phyloP scores from a whole-genome alignment of 2,329 filamentous ascomycete genomes.

The Tolypocladium sp. region DNA sequence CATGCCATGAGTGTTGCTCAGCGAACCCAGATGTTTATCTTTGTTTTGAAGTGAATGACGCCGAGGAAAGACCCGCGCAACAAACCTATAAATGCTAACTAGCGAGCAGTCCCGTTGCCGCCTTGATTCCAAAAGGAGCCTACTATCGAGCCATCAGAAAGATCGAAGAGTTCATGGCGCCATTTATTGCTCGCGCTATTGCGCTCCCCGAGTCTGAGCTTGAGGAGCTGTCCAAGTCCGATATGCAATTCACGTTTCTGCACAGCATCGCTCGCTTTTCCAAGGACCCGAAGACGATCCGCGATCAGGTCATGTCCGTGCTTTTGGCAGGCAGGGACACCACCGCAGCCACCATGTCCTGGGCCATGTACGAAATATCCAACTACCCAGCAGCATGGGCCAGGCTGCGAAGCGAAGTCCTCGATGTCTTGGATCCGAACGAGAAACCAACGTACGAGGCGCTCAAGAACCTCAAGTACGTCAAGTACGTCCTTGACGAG shows the following conservation, averaged over 20 bases:
- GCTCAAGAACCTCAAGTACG: slow-evolving; percentile 80
- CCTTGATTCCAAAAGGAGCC: slow-evolving; percentile 45
- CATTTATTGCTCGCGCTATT: slow-evolving; percentile 59
- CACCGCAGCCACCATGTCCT: slow-evolving; percentile 72
- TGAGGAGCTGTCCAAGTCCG: slow-evolving; percentile 57
- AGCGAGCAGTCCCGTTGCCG: slow-evolving; percentile 42
- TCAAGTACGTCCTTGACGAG: slow-evolving; percentile 65
- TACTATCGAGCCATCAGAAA: slow-evolving; percentile 55
- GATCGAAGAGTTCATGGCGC: slow-evolving; percentile 61
- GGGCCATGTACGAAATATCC: slow-evolving; percentile 74
- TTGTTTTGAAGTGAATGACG: slow-evolving; percentile 31
- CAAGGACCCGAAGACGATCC: slow-evolving; percentile 50
- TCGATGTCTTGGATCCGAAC: slow-evolving; percentile 53
- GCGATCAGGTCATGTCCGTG: slow-evolving; percentile 68
- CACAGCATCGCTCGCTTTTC: slow-evolving; percentile 66
- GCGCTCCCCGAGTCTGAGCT: slow-evolving; percentile 55
- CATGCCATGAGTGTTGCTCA: slow-evolving; percentile 64
- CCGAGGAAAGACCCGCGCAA: not conserved
- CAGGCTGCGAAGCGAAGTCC: slow-evolving; percentile 68
- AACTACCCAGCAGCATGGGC: slow-evolving; percentile 57
- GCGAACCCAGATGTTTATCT: slow-evolving; percentile 54
- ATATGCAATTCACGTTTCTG: slow-evolving; percentile 64
- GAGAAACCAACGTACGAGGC: slow-evolving; percentile 64
- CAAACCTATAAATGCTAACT: not conserved
- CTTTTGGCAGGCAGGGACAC: slow-evolving; percentile 76